Base-by-base conservation (phyloP, 257 asterid species). In the Handroanthus guayacan region DNA sequence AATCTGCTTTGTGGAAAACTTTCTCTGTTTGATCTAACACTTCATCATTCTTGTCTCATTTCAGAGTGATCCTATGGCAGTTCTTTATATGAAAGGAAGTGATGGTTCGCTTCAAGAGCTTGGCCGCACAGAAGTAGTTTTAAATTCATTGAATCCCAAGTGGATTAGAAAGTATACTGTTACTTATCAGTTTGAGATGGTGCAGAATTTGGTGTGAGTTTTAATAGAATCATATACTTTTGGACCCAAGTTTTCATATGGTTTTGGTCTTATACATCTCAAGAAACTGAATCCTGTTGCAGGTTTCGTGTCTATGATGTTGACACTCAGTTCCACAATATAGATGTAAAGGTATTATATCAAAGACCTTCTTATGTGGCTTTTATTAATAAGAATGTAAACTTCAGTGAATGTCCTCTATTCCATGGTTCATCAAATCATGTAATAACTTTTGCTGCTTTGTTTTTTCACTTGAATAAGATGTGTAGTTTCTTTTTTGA, bases 41-140 rank as follows among this genome's bases (percentile, higher is more conserved):
- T 73, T 83, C 63, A 81, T 69, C 39, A 14, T 48, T 75, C 75
- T 74, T 60, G 47, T 69, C 79, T 82, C 75, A 78, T 81, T 83
- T 79, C 90, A 95, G 99, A 93, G 99, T 81, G 98, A 95, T 84
- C 99, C 99, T 64, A 93, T 95, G 99, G 89, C 87, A 56, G 88
- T 93, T 47, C 75, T 93, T 38, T 95, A 89, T 86, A 81, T 85
- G 57, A 95, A 82, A 86, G 89, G 87, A 80, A 85, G 78, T 71
- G 98, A 93, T 77, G 97, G 97, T 75, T 84, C 78, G 43, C 93
- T 95, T 72, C 86, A 89, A 81, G 99, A 95, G 89, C 85, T 90
- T 82, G 97, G 90, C 18, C 98, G 99, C 51, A 93, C 96, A 9
- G 99, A 95, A 95, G 98, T 93, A 71, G 82, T 93, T 81, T 80